Evolutionary conservation across 345 rosid genomes (phyloP), one percentile per base, ranked within the genome.

Genomic region (Erucastrum elatum): DNA sequence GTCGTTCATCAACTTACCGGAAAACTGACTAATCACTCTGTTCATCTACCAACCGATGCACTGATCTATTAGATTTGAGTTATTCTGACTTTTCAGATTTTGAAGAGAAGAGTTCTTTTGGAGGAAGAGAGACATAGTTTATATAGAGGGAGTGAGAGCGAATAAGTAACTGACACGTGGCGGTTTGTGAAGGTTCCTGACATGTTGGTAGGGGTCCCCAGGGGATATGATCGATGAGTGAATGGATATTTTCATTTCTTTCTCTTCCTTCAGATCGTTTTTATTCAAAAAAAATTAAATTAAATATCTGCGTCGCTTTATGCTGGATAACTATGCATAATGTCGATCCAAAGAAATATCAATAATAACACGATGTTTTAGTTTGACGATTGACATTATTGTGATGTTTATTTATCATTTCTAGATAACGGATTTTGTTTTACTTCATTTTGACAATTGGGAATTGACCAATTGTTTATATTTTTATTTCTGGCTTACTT

Each of bases 1-100:
- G 66, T 90, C 98, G 77, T 86, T 90, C 86, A 85, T 74, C 70
- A 71, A 69, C 76, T 86, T 79, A 83, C 68, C 41, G 12, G 82
- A 77, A 51, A 77, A 79, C 72, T 82, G 90, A 68, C 25, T 79
- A 66, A 81, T 35, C 39, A 71, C 59, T 77, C 83, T 85, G 65
- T 85, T 80, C 81, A 70, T 77, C 21, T 27, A 60, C 64, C 64
- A 41, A 62, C 59, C 8, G 39, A 6, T 6, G 2, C 4, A 6
- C 60, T 53, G 55, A 46, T 46, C 53, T 4, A 2, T 13, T n/a
- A 13, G 16, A 13, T 49, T 7, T 7, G 0, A n/a, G 7, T 6
- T 8, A 17, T 44, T 33, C 0, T 71, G 72, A 41, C 71, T 80
- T 41, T 64, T 75, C 39, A 58, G 68, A 65, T 80, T 53, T 25